Evolutionary conservation across 345 rosid species (phyloP), one percentile per base, ranked within the genome.

Genomic region (Salix caprea): DNA sequence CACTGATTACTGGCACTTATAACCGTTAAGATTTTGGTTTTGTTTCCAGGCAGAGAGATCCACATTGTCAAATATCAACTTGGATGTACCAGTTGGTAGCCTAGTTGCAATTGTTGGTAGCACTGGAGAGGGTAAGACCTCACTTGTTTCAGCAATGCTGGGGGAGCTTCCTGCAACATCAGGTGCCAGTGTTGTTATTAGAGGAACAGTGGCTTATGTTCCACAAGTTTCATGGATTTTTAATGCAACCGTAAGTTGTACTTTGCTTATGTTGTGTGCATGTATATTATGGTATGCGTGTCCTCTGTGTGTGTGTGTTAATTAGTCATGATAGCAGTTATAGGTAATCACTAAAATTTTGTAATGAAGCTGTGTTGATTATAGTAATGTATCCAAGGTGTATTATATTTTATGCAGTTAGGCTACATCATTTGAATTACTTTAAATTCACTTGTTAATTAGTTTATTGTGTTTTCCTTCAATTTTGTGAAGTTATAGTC

Each of bases 161-260:
- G 98, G 99, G 80, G 99, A 96, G 86, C 94, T 94, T 89, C 97
- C 99, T 77, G 82, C 97, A 36, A 67, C 82, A 61, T 87, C 92
- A 58, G 90, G 90, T 78, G 80, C 95, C 21, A 87, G 79, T 77
- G 97, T 84, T 75, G 83, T 85, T 67, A 81, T 89, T 70, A 89
- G 97, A 90, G 99, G 99, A 85, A 77, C 82, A 10, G 91, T 92
- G 66, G 97, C 98, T 83, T 96, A 96, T 92, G 98, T 96, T 82
- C 95, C 99, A 80, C 99, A 96, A 88, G 87, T 96, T 83, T 96
- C 98, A 21, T 96, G 99, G 99, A 96, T 96, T 83, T 96, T 96
- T 75, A 96, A 96, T 87, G 99, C 97, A 61, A 92, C 99, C 69
- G 99, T 96, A 88, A 84, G 93, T 88, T 79, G 36, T 73, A 50